Base-by-base conservation (phyloP, 2,329 filamentous ascomycete species). In the Achaetomium macrosporum region DNA sequence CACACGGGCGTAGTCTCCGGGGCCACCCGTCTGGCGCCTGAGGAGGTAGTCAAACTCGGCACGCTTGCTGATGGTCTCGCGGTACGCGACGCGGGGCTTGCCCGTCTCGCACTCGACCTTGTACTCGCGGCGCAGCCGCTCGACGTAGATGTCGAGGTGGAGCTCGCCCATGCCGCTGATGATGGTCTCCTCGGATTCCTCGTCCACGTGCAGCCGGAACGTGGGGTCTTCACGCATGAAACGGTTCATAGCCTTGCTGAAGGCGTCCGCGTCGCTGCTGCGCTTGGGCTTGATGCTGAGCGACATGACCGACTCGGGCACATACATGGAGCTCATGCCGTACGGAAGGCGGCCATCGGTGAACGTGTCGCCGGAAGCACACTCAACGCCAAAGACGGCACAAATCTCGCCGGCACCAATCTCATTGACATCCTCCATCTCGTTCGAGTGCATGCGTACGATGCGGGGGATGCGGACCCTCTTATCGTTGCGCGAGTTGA, bases 201-300 rank as follows among this genome's bases (percentile, higher is more conserved):
- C 73, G 66, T 99, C 93, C 64, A 96, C 90, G 64, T 90, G 87
- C 36, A 99, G 88, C 50, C 93, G 84, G 82, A 99, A 99, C 12
- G 93, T 99, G 3, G 93, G 93, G 65, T 99, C 93, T 73, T 99
- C 93, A 59, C 93, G 87, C 73, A 96, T 92, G 81, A 99, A 99
- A 62, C 93, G 88, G 69, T 92, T 93, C 84, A 99, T 97, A 62
- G 93, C 93, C 75, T 99, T 99, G 67, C 86, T 91, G 79, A 99
- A 99, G 75, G 95, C 93, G 68, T 89, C 84, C 54, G 87, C 84
- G 65, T 99, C 92, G 69, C 89, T 93, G 68, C 82, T 90, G 69
- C 89, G 84, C 78, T 97, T 97, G 44, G 93, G 93, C 72, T 89
- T 90, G 77, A 99, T 97, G 19, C 91, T 96, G 40, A 99, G 83